Conservation (phyloP, 1,284 basidiomycete genomes). For the Anthracocystis panici-leucophaei region DNA sequence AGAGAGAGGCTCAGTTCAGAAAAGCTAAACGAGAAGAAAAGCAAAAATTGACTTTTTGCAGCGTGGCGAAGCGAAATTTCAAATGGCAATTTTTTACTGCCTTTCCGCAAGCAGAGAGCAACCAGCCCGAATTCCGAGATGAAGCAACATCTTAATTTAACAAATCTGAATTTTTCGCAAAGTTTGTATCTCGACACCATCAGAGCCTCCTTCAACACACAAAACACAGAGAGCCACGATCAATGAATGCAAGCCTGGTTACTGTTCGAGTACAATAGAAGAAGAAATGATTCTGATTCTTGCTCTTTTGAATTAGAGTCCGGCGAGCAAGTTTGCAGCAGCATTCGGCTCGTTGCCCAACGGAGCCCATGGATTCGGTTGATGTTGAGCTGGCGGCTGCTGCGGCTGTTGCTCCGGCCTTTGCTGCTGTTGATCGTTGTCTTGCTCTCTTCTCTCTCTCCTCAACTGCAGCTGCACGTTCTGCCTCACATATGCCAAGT, state of each 20-base stretch:
- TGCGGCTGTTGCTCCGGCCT: constrained; percentile 2
- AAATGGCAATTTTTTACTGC: constrained; percentile 29
- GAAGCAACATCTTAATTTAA: background rate
- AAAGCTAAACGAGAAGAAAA: background rate
- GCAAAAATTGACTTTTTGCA: background rate
- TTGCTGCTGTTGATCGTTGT: constrained; percentile 17
- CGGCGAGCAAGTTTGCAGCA: constrained; percentile 38
- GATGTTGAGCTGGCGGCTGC: constrained; percentile 5
- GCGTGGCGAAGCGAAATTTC: constrained; percentile 27
- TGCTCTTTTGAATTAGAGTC: no score
- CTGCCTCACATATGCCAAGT: constrained; percentile 56
- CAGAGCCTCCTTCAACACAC: background rate
- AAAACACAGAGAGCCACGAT: constrained; percentile 4
- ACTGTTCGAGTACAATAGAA: background rate
- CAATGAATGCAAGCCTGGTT: background rate
- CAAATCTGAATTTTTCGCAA: background rate
- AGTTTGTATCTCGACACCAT: background rate
- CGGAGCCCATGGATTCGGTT: constrained; percentile 38
- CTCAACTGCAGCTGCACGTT: constrained; percentile 54
- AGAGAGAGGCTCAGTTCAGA: constrained; percentile 5
- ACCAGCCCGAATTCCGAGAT: constrained; percentile 22
- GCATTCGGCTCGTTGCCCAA: constrained; percentile 39
- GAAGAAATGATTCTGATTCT: background rate
- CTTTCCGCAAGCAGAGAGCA: background rate
- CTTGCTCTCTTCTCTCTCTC: constrained; percentile 44